These are phyloP conservation scores for Hansfordia pulvinata DNA, from an alignment of 2,329 filamentous ascomycete genomes.

Conservation along the genomic window DNA sequence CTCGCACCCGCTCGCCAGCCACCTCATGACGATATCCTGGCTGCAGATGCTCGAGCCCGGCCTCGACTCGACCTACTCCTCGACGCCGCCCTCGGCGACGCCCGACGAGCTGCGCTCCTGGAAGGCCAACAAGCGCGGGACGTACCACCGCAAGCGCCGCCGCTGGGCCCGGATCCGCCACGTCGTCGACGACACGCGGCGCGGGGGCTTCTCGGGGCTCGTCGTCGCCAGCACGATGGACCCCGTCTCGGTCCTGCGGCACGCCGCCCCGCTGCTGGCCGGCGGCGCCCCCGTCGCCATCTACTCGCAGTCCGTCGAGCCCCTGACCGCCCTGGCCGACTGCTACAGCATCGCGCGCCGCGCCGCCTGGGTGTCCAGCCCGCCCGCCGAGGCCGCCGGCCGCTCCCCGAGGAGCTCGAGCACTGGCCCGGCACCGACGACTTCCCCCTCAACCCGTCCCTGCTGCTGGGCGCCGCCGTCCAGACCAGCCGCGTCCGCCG, in stretches of 20 bases:
- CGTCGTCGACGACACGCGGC: constrained; percentile 61
- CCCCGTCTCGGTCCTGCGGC: constrained; percentile 58
- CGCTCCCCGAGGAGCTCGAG: constrained; percentile 33
- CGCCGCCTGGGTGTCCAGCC: constrained; percentile 54
- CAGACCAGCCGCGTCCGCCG: constrained; percentile 67
- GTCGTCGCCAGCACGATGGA: constrained; percentile 77
- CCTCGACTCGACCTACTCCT: constrained; percentile 59
- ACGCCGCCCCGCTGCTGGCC: constrained; percentile 65
- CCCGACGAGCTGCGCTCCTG: constrained; percentile 50
- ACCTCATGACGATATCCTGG: constrained; percentile 81
- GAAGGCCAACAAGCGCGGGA: constrained; percentile 73
- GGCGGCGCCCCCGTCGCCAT: constrained; percentile 78
- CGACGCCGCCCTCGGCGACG: constrained; percentile 45
- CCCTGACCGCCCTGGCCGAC: constrained; percentile 65
- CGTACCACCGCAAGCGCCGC: constrained; percentile 79
- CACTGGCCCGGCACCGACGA: constrained; percentile 51
- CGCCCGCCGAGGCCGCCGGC: constrained; percentile 30
- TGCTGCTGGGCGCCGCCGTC: constrained; percentile 65
- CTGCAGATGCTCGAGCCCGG: constrained; percentile 73
- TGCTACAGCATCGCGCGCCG: constrained; percentile 71
- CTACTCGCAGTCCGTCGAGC: constrained; percentile 71
- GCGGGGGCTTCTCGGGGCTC: constrained; percentile 71
- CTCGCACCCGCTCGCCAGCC: constrained; percentile 64
- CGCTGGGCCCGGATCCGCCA: constrained; percentile 62
- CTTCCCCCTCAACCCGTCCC: constrained; percentile 77